Base-by-base conservation (phyloP, 306 rosid genomes). In the Elaeagnus macrophylla region DNA sequence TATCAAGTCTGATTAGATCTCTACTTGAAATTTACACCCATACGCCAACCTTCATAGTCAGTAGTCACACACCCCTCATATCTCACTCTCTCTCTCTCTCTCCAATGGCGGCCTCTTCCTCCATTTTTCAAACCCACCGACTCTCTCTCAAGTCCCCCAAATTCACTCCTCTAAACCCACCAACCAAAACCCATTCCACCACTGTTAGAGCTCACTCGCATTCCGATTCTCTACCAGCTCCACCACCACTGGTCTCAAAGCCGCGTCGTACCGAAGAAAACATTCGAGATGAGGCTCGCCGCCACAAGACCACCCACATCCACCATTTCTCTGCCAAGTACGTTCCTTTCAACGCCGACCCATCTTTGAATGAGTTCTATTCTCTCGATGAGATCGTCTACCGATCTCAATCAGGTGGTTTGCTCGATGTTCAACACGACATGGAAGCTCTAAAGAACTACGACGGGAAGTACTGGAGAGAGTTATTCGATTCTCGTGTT, bases 331-430 rank as follows among this genome's bases (percentile, higher is more conserved):
- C 91, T 13, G 91, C 96, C 46, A 78, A 74, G 42, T 88, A 84
- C 56, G 94, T 88, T 37, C 91, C 96, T 4, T 88, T 88, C 66
- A 72, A 68, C 65, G 76, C 81, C 4, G 82, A 77, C 53, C 71
- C 82, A 0, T 72, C 80, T 7, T 76, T 81, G 43, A 37, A 71
- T 0, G 91, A 82, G 55, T 80, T 79, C 47, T 88, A 82, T 83
- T 84, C 94, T 40, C 96, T 88, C 6, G 91, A 88, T 35, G 96
- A 88, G 74, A 72, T 88, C 77, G 83, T 84, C 16, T 84, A 84
- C 67, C 82, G 91, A 17, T 88, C 96, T 13, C 80, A 61, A 15
- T 84, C 90, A 46, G 88, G 84, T 5, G 82, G 82, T 8, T 82
- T 88, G 36, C 91, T 88, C 48, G 95, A 88, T 52, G 95, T 88